Percentiles rank a stretch among this genome's conserved stretches.
Conservation (phyloP, 148 eudicot species). For the Hydrangea macrophylla region DNA sequence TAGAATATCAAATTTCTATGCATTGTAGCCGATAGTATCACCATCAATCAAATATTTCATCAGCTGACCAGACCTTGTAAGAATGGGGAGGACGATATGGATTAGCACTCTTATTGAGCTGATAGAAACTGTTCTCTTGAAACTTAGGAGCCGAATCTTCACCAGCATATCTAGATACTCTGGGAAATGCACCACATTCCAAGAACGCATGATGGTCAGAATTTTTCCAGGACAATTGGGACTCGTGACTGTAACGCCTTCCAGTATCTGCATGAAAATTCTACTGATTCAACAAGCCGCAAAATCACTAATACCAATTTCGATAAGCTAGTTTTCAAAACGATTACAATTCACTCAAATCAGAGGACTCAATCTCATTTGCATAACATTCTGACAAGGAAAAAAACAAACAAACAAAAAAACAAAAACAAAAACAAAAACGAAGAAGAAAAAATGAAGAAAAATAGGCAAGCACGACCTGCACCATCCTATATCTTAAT, state of each 20-base stretch:
- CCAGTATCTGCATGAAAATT: slow-evolving; percentile 1
- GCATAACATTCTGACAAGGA: background rate
- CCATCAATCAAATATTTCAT: background rate
- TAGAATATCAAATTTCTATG: background rate
- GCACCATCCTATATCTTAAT: background rate
- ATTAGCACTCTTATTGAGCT: slow-evolving; percentile 8
- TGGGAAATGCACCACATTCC: background rate
- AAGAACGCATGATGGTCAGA: background rate
- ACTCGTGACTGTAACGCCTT: background rate
- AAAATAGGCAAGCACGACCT: background rate
- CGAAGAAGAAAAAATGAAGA: no score
- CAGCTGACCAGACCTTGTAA: slow-evolving; percentile 5
- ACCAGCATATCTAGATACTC: background rate
- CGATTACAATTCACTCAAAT: background rate
- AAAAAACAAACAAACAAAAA: no score
- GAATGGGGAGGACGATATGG: slow-evolving; percentile 4
- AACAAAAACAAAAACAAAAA: background rate
- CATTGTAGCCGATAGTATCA: background rate
- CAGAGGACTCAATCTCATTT: background rate
- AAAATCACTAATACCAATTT: background rate
- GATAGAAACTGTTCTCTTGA: background rate
- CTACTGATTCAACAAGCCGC: background rate
- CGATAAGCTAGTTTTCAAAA: background rate
- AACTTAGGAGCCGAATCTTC: background rate
- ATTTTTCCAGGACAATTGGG: background rate